Conservation (phyloP, 768 basidiomycete genomes). For the Macrolepiota fuliginosa region DNA sequence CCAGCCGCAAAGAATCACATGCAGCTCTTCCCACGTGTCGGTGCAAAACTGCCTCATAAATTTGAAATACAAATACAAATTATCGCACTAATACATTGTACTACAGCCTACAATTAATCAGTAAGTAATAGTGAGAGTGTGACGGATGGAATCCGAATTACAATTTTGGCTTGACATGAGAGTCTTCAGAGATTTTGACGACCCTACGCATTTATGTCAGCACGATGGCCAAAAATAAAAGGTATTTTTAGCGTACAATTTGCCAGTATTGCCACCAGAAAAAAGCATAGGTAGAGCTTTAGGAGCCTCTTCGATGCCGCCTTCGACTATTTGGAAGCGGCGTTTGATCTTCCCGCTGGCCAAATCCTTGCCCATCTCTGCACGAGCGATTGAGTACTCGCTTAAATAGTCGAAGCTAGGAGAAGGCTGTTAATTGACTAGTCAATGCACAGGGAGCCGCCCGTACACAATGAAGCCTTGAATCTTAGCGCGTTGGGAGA, state of each 20-base stretch:
- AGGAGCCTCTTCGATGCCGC: slow-evolving; percentile 69
- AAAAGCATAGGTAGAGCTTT: slow-evolving; percentile 69
- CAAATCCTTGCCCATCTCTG: slow-evolving; percentile 56
- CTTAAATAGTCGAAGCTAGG: slow-evolving; percentile 72
- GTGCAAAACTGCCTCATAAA: no score
- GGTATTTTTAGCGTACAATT: slow-evolving; percentile 44
- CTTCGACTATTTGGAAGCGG: slow-evolving; percentile 77
- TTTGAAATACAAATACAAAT: background rate
- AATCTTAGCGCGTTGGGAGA: slow-evolving; percentile 74
- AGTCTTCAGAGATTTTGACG: slow-evolving; percentile 53
- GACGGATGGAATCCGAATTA: slow-evolving; percentile 18
- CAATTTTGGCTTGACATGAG: slow-evolving; percentile 27
- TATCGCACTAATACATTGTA: background rate
- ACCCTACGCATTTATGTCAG: slow-evolving; percentile 37
- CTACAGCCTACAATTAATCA: background rate
- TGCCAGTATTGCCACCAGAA: slow-evolving; percentile 76
- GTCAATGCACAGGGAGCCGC: background rate
- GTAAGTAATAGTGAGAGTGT: background rate
- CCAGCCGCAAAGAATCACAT: background rate
- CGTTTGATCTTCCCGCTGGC: slow-evolving; percentile 71
- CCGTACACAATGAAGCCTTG: slow-evolving; percentile 82
- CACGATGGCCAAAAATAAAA: background rate
- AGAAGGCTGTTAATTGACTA: background rate
- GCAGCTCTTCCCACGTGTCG: background rate
- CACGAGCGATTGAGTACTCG: slow-evolving; percentile 55